Base-by-base conservation (phyloP, 805 yeast genomes). In the Yarrowia divulgata region DNA sequence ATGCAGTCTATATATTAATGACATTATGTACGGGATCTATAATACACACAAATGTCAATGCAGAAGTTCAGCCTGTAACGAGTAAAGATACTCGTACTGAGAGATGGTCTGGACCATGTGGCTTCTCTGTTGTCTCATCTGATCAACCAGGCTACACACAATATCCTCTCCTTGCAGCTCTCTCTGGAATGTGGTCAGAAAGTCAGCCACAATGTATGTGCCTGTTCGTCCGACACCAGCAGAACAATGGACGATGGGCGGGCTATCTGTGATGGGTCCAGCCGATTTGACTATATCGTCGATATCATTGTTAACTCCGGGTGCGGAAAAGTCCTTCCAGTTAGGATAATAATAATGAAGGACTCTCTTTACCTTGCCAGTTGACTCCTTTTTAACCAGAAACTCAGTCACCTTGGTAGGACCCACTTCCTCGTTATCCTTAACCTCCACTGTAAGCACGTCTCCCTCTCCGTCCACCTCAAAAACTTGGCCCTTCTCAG, bases 191-290 rank as follows among this genome's bases (percentile, higher is more conserved):
- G 70, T 72, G 35, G 79, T 72, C 66, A 81, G 70, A 62, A 88
- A 82, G 74, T 91, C 96, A 29, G 90, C 79, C 1, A 92, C 86
- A 71, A 93, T 87, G 75, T 88, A 89, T 1, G 97, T 90, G 1
- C 99, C 99, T 0, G 98, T 92, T 70, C 99, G 82, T 19, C 99
- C 99, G 75, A 97, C 93, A 0, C 99, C 99, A 1, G 98, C 98
- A 8, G 97, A 91, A 76, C 99, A 94, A 78, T 94, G 98, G 34
- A 90, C 90, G 57, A 92, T 76, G 7, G 88, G 83, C 23, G 95
- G 94, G 0, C 83, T 78, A 8, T 60, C 66, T 2, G 66, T 60
- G 19, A 60, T 18, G 1, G 68, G 57, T 2, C 37, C 57, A 1
- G 55, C 48, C 4, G 45, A 29, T 14, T 84, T 81, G 35, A 91